phyloP scores from a whole-genome alignment of 805 yeast species.

The Cyberlindnera maritima region DNA sequence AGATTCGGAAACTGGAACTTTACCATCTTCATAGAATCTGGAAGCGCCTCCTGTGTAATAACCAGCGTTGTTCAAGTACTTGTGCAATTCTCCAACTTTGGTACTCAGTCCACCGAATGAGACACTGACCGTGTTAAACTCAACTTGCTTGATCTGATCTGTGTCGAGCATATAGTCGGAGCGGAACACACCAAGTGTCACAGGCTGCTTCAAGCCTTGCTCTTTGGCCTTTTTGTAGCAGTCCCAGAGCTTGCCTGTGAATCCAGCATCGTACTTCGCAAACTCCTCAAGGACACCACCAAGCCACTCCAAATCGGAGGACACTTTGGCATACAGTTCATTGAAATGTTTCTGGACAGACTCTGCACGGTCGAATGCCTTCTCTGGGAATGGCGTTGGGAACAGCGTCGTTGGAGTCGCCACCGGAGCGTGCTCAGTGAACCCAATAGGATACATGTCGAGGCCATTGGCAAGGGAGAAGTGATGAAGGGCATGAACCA shows the following conservation, averaged over 20 bases:
- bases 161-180: conserved; percentile 79
- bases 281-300: conserved; percentile 49
- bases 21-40: conserved; percentile 42
- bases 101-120: conserved; percentile 91
- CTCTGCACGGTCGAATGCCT: conserved; percentile 63
- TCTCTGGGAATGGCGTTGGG: conserved; percentile 84
- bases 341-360: conserved; percentile 68
- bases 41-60: conserved; percentile 45
- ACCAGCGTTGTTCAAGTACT: conserved; percentile 58
- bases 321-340: conserved; percentile 65
- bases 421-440: conserved; percentile 40
- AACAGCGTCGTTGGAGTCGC: conserved; percentile 86
- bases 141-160: conserved; percentile 79
- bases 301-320: conserved; percentile 64
- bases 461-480: conserved; percentile 82
- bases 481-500: conserved; percentile 55
- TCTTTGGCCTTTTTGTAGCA: conserved; percentile 49
- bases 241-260: conserved; percentile 77
- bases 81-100: conserved; percentile 75
- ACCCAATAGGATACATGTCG: conserved; percentile 71
- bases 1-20: conserved; percentile 69
- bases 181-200: conserved; percentile 81
- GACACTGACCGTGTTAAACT: conserved; percentile 93
- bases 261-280: conserved; percentile 61
- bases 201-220: conserved; percentile 55